phyloP scores from a whole-genome alignment of 108 stramenopile genomes.

The Mediolabrus comicus region DNA sequence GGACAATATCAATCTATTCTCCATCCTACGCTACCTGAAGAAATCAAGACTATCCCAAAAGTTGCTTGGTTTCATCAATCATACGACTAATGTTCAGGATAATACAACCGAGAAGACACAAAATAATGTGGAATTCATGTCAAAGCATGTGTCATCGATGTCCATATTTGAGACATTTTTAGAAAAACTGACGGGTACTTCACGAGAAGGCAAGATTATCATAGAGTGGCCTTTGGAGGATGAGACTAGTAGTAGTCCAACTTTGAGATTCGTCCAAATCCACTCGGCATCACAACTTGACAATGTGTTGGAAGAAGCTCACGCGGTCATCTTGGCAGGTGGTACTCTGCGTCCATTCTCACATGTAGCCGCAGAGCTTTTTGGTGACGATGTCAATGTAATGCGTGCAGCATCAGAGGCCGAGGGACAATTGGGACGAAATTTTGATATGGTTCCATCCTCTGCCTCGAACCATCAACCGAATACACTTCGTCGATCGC shows the following conservation, averaged over 20 bases:
- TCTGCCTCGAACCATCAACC: not conserved
- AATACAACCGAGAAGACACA: not conserved
- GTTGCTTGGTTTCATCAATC: conserved; percentile 77
- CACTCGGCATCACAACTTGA: conserved; percentile 82
- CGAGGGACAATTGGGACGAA: conserved; percentile 25
- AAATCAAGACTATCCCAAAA: conserved; percentile 86
- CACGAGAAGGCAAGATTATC: conserved; percentile 72
- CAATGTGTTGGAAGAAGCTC: conserved; percentile 77
- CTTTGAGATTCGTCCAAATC: conserved; percentile 81
- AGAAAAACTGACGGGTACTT: conserved; percentile 56
- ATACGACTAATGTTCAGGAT: conserved; percentile 2
- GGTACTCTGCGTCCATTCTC: conserved; percentile 95
- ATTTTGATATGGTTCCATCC: conserved; percentile 7
- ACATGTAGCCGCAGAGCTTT: conserved; percentile 87
- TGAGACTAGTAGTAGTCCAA: conserved; percentile 15
- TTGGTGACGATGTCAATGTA: conserved; percentile 48
- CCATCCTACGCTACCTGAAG: conserved; percentile 84
- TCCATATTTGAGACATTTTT: conserved; percentile 80
- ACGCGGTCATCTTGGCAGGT: conserved; percentile 93
- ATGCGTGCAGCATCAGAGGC: conserved; percentile 49
- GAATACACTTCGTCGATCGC: not conserved
- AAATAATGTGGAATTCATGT: conserved; percentile 33
- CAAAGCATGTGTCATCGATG: conserved; percentile 81
- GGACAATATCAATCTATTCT: conserved; percentile 93
- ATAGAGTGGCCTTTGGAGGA: conserved; percentile 52